These are phyloP conservation scores for Platanthera zijinensis DNA, from an alignment of 106 monocot genomes.

Conservation along the genomic window DNA sequence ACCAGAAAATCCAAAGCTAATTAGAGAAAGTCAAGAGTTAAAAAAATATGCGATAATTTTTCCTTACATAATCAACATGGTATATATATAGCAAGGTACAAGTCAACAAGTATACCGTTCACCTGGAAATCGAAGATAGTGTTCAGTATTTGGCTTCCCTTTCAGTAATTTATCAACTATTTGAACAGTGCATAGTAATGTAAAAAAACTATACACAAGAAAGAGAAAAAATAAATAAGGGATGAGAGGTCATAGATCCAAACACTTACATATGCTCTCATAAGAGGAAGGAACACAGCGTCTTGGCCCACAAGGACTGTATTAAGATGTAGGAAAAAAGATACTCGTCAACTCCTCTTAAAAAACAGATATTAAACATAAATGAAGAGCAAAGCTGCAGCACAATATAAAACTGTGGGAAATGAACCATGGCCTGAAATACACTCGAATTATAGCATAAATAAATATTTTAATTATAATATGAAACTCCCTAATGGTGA, in stretches of 20 bases:
- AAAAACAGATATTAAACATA: background rate
- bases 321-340: background rate
- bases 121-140: slow-evolving; percentile 77
- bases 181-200: background rate
- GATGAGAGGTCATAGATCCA: background rate
- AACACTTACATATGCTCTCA: slow-evolving; percentile 77
- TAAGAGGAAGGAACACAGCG: slow-evolving; percentile 82
- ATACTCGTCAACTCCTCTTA: background rate
- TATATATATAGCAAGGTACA: background rate
- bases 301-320: slow-evolving; percentile 74
- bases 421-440: no score
- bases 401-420: background rate
- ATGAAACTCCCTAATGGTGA: no score
- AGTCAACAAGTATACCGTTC: slow-evolving; percentile 57
- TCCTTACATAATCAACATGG: background rate
- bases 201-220: slow-evolving; percentile 8
- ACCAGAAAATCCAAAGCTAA: background rate
- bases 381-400: background rate
- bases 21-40: background rate
- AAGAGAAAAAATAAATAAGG: background rate
- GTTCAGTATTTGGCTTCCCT: slow-evolving; percentile 85
- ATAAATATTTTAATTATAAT: no score
- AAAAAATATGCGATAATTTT: background rate
- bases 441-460: no score
- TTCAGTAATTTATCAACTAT: slow-evolving; percentile 83